These are phyloP conservation scores for Neodidymelliopsis sp. DNA, from an alignment of 2,329 filamentous ascomycete genomes.

Conservation along the genomic window DNA sequence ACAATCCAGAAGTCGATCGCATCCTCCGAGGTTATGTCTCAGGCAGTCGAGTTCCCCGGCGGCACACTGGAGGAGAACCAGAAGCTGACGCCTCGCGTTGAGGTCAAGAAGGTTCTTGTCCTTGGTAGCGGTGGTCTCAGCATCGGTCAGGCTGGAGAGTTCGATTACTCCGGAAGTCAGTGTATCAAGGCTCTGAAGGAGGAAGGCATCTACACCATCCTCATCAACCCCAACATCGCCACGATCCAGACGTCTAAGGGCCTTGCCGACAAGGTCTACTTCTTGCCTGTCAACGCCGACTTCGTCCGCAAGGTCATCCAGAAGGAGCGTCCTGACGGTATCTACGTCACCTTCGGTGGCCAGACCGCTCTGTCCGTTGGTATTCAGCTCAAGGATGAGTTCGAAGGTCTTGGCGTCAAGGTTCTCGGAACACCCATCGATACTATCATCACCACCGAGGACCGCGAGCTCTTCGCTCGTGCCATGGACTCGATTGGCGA, in stretches of 20 bases:
- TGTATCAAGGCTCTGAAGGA: conserved; percentile 98
- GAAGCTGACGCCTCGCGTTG: conserved; percentile 76
- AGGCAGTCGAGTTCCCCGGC: conserved; percentile 86
- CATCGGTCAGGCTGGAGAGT: conserved; percentile 97
- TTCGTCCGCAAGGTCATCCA: conserved; percentile 98
- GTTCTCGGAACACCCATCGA: conserved; percentile 96
- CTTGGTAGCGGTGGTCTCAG: conserved; percentile 93
- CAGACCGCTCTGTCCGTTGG: conserved; percentile 97
- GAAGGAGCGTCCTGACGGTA: conserved; percentile 92
- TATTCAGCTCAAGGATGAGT: conserved; percentile 97
- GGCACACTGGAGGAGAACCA: conserved; percentile 82
- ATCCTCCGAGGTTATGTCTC: conserved; percentile 70
- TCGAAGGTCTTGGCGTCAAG: conserved; percentile 88
- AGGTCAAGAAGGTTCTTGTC: conserved; percentile 92
- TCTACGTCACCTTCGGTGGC: conserved; percentile 97
- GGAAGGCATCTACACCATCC: conserved; percentile 95
- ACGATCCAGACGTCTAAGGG: conserved; percentile 99
- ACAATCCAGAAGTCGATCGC: conserved; percentile 77
- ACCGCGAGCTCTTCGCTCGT: conserved; percentile 94
- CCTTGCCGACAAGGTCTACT: conserved; percentile 97
- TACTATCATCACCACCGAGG: conserved; percentile 98
- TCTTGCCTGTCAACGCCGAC: conserved; percentile 93
- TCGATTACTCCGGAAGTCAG: conserved; percentile 98
- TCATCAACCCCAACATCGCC: conserved; percentile 99
- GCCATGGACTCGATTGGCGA: conserved; percentile 99